phyloP scores from a whole-genome alignment of 352 stramenopile species.

The Paralagenidium karlingii region DNA sequence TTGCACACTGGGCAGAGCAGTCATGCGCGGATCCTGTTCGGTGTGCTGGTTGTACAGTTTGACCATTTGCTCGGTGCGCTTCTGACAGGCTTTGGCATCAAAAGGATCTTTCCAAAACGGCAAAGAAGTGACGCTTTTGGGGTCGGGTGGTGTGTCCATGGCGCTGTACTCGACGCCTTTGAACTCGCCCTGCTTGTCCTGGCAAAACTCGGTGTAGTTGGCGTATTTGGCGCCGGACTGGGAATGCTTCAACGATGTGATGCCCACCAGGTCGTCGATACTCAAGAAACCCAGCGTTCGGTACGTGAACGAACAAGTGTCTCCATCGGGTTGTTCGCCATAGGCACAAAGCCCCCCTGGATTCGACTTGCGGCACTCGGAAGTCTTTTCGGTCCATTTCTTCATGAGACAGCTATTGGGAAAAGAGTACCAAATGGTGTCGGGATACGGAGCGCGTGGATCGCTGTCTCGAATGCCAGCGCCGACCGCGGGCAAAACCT shows the following conservation, averaged over 20 bases:
- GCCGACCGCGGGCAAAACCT: slow-evolving; percentile 17
- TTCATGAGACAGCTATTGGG: slow-evolving; percentile 35
- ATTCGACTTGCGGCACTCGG: slow-evolving; percentile 5
- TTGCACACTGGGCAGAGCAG: slow-evolving; percentile 23
- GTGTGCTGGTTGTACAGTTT: slow-evolving; percentile 18
- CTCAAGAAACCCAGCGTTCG: slow-evolving; percentile 35
- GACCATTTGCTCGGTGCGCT: slow-evolving; percentile 19
- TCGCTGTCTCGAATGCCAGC: slow-evolving; percentile 17
- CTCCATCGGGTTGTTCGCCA: slow-evolving; percentile 12
- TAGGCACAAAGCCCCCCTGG: slow-evolving; percentile 12
- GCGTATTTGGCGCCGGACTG: slow-evolving; percentile 12
- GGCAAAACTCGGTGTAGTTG: slow-evolving; percentile 45
- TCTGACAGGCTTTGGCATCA: slow-evolving; percentile 14
- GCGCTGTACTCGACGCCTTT: slow-evolving; percentile 29
- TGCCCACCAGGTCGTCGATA: slow-evolving; percentile 52
- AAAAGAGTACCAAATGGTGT: slow-evolving; percentile 55
- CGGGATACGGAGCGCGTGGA: slow-evolving; percentile 28
- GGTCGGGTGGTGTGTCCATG: not conserved
- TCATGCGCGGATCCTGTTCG: slow-evolving; percentile 15
- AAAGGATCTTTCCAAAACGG: slow-evolving; percentile 41
- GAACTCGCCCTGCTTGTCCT: slow-evolving; percentile 14
- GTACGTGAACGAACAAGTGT: slow-evolving; percentile 51
- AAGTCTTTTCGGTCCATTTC: slow-evolving; percentile 22
- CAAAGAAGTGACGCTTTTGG: slow-evolving; percentile 12
- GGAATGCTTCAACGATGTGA: slow-evolving; percentile 31